Conservation (phyloP, 2,329 filamentous ascomycete species). For the Pseudogymnoascus pannorum region DNA sequence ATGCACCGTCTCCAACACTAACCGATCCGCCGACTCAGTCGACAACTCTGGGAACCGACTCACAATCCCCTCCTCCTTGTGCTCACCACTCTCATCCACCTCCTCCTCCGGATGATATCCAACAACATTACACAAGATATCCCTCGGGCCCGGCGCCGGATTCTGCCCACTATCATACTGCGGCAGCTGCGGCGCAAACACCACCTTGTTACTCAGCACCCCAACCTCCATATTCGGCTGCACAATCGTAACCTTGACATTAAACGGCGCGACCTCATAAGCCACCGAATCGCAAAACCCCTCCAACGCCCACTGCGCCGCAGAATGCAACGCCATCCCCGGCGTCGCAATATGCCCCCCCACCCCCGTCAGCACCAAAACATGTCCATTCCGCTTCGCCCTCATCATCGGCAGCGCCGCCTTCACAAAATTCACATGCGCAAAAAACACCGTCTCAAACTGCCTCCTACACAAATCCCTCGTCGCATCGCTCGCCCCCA, state of each 20-base stretch:
- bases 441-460: conserved; percentile 93
- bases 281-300: conserved; percentile 93
- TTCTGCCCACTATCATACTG: conserved; percentile 63
- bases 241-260: conserved; percentile 91
- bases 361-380: conserved; percentile 82
- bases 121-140: conserved; percentile 73
- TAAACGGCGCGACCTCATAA: conserved; percentile 95
- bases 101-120: conserved; percentile 64
- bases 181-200: conserved; percentile 70
- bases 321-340: conserved; percentile 82
- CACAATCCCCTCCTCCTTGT: conserved; percentile 35
- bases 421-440: conserved; percentile 92
- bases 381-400: conserved; percentile 74
- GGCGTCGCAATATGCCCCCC: conserved; percentile 91
- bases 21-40: conserved; percentile 56
- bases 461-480: conserved; percentile 79
- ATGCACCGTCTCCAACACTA: conserved; percentile 85
- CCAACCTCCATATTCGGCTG: conserved; percentile 92
- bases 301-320: conserved; percentile 89
- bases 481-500: conserved; percentile 65
- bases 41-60: conserved; percentile 70
- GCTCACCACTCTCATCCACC: conserved; percentile 26
- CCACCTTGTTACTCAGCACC: conserved; percentile 78
- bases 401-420: conserved; percentile 75
- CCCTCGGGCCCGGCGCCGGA: conserved; percentile 71